Percentiles rank a stretch among this genome's conserved stretches.
Evolutionary conservation across 345 rosid species (phyloP).

Genomic region (Mangifera indica): DNA sequence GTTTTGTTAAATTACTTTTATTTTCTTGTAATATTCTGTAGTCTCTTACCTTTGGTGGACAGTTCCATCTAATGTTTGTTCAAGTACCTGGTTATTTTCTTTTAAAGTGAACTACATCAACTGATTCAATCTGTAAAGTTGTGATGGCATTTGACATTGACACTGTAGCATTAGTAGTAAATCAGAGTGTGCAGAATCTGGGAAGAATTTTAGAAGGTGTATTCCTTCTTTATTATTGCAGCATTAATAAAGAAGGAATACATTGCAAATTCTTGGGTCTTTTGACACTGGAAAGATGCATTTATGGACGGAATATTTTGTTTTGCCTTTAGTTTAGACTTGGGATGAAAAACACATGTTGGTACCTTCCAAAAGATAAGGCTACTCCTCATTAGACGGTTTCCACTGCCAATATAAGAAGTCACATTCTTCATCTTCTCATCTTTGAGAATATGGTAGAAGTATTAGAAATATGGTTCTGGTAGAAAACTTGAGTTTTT

Average conservation of each 20-base stretch:
- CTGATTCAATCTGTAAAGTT: not conserved
- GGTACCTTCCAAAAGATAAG: too few species aligned
- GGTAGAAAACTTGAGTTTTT: not conserved
- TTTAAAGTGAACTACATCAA: not conserved
- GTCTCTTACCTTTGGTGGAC: not conserved
- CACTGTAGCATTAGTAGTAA: not conserved
- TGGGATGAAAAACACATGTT: too few species aligned
- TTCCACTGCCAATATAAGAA: too few species aligned
- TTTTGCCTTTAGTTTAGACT: too few species aligned
- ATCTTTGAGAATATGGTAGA: not conserved
- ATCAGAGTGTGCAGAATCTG: not conserved
- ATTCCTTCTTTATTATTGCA: not conserved
- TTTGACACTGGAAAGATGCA: not conserved
- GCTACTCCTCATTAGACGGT: too few species aligned
- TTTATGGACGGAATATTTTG: not conserved
- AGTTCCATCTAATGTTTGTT: too few species aligned
- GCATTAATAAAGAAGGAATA: not conserved
- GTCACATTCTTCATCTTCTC: too few species aligned
- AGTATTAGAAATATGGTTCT: not conserved
- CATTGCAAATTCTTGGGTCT: not conserved
- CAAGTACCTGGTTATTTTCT: not conserved
- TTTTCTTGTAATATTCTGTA: conserved; percentile 7
- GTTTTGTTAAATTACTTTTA: not conserved
- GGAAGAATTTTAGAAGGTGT: not conserved
- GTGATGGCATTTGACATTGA: not conserved